These are phyloP conservation scores for Trichoderma sp. DNA, from an alignment of 2,329 filamentous ascomycete genomes.

Conservation along the genomic window DNA sequence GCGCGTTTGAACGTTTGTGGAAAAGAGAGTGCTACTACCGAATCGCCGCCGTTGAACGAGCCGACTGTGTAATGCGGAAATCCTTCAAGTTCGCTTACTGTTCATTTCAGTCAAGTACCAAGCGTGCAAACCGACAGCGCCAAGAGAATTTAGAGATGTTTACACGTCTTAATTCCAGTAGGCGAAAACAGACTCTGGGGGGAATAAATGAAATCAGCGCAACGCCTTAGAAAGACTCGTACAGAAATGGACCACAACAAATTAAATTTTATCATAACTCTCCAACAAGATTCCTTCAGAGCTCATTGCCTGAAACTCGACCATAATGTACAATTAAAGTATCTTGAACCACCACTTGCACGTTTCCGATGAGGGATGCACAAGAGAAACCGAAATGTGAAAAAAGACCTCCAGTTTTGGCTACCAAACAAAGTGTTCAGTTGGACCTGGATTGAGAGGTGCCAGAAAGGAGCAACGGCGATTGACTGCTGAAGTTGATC, in stretches of 20 bases:
- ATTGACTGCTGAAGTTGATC: neutral
- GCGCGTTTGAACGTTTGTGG: neutral
- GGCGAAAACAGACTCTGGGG: neutral
- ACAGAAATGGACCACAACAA: neutral
- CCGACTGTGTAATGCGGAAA: neutral
- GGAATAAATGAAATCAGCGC: neutral
- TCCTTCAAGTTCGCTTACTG: neutral
- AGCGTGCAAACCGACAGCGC: neutral
- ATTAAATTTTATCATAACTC: neutral
- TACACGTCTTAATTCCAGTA: neutral
- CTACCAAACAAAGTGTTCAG: neutral
- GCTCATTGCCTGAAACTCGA: neutral
- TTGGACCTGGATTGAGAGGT: neutral
- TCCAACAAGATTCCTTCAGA: neutral
- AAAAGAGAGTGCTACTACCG: neutral
- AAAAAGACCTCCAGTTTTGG: neutral
- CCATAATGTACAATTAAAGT: neutral
- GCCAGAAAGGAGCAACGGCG: neutral
- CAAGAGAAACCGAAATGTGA: neutral
- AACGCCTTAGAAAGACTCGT: neutral
- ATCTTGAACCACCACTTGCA: neutral
- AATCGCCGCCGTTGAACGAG: neutral
- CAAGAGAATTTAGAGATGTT: neutral
- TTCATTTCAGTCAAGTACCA: neutral
- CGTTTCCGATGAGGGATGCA: neutral